These are phyloP conservation scores for Arabidopsis suecica DNA, from an alignment of 345 rosid species.

Conservation along the genomic window DNA sequence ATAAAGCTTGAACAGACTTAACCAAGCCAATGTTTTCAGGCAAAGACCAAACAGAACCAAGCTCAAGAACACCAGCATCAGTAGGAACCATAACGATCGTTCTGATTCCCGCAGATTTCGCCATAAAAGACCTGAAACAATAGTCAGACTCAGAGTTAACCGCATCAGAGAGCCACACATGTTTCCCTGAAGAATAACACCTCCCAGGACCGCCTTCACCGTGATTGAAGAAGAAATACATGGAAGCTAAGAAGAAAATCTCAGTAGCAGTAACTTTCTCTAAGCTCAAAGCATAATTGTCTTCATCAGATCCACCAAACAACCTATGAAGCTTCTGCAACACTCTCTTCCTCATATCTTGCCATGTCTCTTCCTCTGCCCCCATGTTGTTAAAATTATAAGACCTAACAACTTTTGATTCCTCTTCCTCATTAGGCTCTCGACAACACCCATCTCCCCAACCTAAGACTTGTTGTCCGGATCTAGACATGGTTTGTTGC, in stretches of 20 bases:
- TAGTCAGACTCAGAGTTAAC: conserved; percentile 61
- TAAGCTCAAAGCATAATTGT: conserved; percentile 74
- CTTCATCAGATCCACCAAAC: conserved; percentile 94
- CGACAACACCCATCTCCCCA: conserved; percentile 99
- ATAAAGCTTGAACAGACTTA: conserved; percentile 57
- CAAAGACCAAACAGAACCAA: conserved; percentile 86
- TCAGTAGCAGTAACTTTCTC: conserved; percentile 93
- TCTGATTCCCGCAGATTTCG: conserved; percentile 79
- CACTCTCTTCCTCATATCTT: conserved; percentile 88
- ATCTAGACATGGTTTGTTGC: conserved; percentile 87
- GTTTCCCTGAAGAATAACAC: conserved; percentile 78
- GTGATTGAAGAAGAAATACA: conserved; percentile 92
- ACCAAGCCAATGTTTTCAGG: conserved; percentile 70
- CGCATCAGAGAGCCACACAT: conserved; percentile 72
- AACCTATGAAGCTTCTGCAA: conserved; percentile 79
- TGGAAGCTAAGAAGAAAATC: conserved; percentile 91
- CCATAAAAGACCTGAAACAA: conserved; percentile 84
- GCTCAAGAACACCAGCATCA: conserved; percentile 88
- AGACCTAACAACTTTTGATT: conserved; percentile 52
- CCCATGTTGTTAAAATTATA: conserved; percentile 43
- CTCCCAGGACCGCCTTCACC: conserved; percentile 95
- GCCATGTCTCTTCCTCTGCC: conserved; percentile 62
- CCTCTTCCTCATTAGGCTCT: conserved; percentile 86
- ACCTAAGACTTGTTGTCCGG: conserved; percentile 88
- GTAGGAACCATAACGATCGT: conserved; percentile 86